phyloP scores from a whole-genome alignment of 106 monocot species.

The Chionographis japonica region DNA sequence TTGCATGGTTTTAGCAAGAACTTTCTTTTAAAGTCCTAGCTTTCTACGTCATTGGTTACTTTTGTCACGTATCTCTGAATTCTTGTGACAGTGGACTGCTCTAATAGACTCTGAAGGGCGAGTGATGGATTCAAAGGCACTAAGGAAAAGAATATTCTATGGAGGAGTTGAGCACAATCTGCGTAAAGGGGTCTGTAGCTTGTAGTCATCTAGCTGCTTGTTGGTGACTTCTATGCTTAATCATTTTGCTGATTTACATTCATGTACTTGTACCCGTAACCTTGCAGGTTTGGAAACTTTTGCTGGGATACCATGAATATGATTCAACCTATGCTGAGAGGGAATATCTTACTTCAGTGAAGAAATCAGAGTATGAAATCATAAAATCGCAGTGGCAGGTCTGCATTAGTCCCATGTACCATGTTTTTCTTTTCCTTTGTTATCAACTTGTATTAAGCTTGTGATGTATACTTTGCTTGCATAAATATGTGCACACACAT shows the following conservation, averaged over 20 bases:
- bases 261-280: not conserved
- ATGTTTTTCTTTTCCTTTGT: not conserved
- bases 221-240: not conserved
- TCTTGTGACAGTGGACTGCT: slow-evolving; percentile 54
- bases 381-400: slow-evolving; percentile 98
- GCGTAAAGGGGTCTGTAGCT: slow-evolving; percentile 64
- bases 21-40: no score
- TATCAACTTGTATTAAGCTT: not conserved
- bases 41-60: no score
- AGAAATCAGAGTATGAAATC: slow-evolving; percentile 68
- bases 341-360: slow-evolving; percentile 66
- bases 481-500: no score
- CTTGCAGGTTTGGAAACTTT: slow-evolving; percentile 78
- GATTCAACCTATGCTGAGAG: slow-evolving; percentile 94
- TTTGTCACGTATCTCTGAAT: not conserved
- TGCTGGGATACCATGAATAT: slow-evolving; percentile 80
- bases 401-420: not conserved
- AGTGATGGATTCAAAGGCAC: slow-evolving; percentile 64
- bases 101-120: slow-evolving; percentile 81
- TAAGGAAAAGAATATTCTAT: slow-evolving; percentile 85
- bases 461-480: not conserved
- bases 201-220: not conserved
- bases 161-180: slow-evolving; percentile 77
- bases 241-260: not conserved
- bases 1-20: no score